Evolutionary conservation across 768 basidiomycete species (phyloP).

Genomic region (Strobilomyces dryophilus): DNA sequence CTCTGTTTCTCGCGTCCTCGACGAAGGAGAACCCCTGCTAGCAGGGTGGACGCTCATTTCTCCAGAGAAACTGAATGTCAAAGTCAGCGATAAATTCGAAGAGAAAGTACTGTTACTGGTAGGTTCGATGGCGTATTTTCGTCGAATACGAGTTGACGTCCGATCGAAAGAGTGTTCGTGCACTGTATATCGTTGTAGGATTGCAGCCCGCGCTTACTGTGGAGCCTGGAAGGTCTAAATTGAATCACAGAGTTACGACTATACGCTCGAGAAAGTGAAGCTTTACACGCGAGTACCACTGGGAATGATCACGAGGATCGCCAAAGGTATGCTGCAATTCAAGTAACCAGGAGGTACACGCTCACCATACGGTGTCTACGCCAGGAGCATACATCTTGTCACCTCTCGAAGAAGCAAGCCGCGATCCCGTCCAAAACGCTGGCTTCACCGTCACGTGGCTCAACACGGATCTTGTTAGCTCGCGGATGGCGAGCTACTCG

Average conservation of each 20-base stretch:
- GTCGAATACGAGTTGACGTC: not conserved
- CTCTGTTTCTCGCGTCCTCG: constrained; percentile 69
- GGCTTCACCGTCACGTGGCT: constrained; percentile 86
- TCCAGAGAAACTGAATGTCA: constrained; percentile 71
- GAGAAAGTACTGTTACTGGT: constrained; percentile 92
- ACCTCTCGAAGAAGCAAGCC: constrained; percentile 86
- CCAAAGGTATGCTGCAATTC: constrained; percentile 54
- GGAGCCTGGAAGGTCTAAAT: constrained; percentile 1
- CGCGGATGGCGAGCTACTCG: constrained; percentile 82
- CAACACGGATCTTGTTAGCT: constrained; percentile 58
- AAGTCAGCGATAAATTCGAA: constrained; percentile 77
- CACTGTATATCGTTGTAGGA: constrained; percentile 76
- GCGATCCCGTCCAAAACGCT: constrained; percentile 83
- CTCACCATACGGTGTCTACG: not conserved
- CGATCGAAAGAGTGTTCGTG: constrained; percentile 34
- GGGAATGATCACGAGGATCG: constrained; percentile 69
- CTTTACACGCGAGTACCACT: constrained; percentile 87
- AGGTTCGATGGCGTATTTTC: constrained; percentile 27
- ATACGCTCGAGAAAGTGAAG: constrained; percentile 88
- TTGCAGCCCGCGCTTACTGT: constrained; percentile 1
- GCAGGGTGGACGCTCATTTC: constrained; percentile 92
- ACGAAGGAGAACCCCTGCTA: constrained; percentile 71
- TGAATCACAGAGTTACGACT: constrained; percentile 76
- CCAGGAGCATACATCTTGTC: constrained; percentile 94
- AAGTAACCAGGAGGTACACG: not conserved